These are phyloP conservation scores for Oleoguttula mirabilis DNA, from an alignment of 495 filamentous ascomycete species.

Conservation along the genomic window DNA sequence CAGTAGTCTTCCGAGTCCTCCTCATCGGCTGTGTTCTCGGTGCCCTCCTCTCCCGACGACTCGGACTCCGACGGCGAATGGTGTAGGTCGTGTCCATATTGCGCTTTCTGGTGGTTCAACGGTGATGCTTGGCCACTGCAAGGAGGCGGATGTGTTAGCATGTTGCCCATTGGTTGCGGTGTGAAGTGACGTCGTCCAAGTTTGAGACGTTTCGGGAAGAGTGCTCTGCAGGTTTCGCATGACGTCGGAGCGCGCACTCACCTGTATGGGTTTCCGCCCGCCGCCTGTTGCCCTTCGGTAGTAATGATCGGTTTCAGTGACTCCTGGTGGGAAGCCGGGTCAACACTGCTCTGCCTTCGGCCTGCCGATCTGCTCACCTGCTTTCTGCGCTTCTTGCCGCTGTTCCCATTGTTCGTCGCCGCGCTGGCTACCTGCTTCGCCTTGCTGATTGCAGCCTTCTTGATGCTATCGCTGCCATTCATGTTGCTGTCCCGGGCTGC, in stretches of 20 bases:
- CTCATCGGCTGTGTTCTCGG: slow-evolving; percentile 91
- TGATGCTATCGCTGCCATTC: slow-evolving; percentile 60
- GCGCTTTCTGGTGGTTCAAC: slow-evolving; percentile 37
- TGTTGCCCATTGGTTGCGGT: neutral
- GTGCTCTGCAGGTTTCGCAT: neutral
- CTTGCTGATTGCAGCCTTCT: slow-evolving; percentile 64
- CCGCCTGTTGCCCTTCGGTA: slow-evolving; percentile 30
- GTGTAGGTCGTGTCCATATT: slow-evolving; percentile 40
- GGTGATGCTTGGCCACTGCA: slow-evolving; percentile 24
- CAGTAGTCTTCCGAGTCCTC: slow-evolving; percentile 99
- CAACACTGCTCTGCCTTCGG: too few species aligned
- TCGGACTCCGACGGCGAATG: slow-evolving; percentile 71
- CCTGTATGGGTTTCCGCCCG: slow-evolving; percentile 29
- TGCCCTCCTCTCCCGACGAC: slow-evolving; percentile 60
- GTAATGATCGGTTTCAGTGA: slow-evolving; percentile 31
- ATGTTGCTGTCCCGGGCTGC: slow-evolving; percentile 34
- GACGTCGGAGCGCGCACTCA: slow-evolving; percentile 20
- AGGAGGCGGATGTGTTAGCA: slow-evolving; percentile 8
- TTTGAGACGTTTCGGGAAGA: neutral
- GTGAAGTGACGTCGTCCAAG: neutral
- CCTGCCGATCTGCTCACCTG: slow-evolving; percentile 17
- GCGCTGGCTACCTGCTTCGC: slow-evolving; percentile 57
- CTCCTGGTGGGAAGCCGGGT: neutral
- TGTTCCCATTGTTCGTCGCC: slow-evolving; percentile 24
- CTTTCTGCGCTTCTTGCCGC: slow-evolving; percentile 32